phyloP scores from a whole-genome alignment of 2,329 filamentous ascomycete genomes.

The Alternaria solani region DNA sequence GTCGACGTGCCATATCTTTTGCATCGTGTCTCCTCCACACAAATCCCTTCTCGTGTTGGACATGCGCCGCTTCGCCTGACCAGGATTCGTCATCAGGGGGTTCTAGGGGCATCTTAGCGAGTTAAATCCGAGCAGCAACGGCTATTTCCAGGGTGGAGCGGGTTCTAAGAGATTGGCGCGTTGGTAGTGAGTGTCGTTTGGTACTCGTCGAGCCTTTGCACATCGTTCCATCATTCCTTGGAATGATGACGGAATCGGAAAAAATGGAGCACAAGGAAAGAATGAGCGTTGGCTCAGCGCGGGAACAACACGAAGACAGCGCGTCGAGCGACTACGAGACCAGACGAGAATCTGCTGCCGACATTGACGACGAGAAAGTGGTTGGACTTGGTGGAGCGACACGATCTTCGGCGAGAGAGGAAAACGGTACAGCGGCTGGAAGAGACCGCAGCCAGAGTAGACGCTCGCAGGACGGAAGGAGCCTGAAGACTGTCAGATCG shows the following conservation, averaged over 20 bases:
- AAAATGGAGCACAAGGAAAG: background rate
- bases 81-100: conserved; percentile 15
- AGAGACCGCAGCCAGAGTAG: conserved; percentile 13
- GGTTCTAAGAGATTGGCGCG: conserved; percentile 8
- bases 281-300: conserved; percentile 15
- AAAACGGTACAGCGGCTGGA: background rate
- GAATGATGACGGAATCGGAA: background rate
- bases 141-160: background rate
- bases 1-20: background rate
- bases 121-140: conserved; percentile 23
- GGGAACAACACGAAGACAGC: conserved; percentile 14
- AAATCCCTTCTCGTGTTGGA: background rate
- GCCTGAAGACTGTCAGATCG: conserved; percentile 33
- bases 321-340: conserved; percentile 26
- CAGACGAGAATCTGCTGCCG: conserved; percentile 7
- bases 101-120: conserved; percentile 14
- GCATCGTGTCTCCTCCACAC: background rate
- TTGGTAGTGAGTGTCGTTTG: background rate
- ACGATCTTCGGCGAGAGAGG: background rate
- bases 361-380: conserved; percentile 24
- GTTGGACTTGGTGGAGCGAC: conserved; percentile 18
- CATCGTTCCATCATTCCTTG: background rate
- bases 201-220: background rate
- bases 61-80: background rate
- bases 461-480: conserved; percentile 29